Conservation (phyloP, 306 rosid genomes). For the Acacia confusa region DNA sequence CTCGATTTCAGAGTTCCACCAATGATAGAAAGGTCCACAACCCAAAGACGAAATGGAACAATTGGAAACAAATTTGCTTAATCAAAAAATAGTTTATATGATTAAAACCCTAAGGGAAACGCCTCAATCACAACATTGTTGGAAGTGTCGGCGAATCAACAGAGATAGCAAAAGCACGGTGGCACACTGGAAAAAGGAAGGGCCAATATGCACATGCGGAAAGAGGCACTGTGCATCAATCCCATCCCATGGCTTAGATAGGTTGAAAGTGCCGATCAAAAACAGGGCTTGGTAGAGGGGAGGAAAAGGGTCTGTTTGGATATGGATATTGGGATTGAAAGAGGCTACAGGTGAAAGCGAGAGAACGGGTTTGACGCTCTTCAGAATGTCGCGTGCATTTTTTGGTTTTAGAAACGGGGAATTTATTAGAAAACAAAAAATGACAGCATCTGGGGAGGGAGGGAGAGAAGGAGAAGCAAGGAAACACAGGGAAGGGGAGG, state of each 20-base stretch:
- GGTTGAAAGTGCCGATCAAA: slow-evolving; percentile 55
- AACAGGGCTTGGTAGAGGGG: slow-evolving; percentile 48
- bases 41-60: slow-evolving; percentile 6
- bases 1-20: slow-evolving; percentile 15
- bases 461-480: slow-evolving; percentile 9
- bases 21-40: slow-evolving; percentile 5
- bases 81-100: slow-evolving; percentile 30
- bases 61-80: slow-evolving; percentile 17
- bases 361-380: slow-evolving; percentile 47
- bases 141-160: slow-evolving; percentile 57
- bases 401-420: slow-evolving; percentile 30
- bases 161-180: slow-evolving; percentile 28
- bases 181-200: slow-evolving; percentile 18
- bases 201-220: slow-evolving; percentile 35
- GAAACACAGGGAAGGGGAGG: background rate
- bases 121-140: slow-evolving; percentile 45
- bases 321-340: slow-evolving; percentile 52
- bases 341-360: slow-evolving; percentile 31
- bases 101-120: slow-evolving; percentile 54
- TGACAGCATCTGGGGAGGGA: slow-evolving; percentile 34
- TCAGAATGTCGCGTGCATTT: slow-evolving; percentile 40
- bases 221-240: slow-evolving; percentile 35
- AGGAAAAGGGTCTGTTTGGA: slow-evolving; percentile 29
- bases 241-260: slow-evolving; percentile 29
- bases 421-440: slow-evolving; percentile 23